These are phyloP conservation scores for Rhodotorula kratochvilovae DNA, from an alignment of 768 basidiomycete species.

Conservation along the genomic window DNA sequence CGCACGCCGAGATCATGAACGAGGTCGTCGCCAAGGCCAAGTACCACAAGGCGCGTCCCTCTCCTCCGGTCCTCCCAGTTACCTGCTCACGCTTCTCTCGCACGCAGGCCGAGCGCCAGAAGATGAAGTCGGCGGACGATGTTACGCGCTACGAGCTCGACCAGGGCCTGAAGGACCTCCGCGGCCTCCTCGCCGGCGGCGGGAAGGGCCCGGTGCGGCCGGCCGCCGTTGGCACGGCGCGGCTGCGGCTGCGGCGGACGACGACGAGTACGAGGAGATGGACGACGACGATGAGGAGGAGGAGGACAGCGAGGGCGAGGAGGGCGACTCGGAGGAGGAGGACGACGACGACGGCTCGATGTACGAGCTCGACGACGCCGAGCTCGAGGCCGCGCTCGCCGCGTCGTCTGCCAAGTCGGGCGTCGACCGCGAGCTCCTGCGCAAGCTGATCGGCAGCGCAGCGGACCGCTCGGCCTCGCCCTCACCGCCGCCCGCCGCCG, in stretches of 20 bases:
- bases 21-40: conserved; percentile 98
- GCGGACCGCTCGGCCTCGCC: conserved; percentile 21
- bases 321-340: conserved; percentile 3
- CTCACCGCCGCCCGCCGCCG: conserved; percentile 2
- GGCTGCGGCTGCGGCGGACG: conserved; percentile 43
- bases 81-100: not conserved
- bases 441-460: conserved; percentile 42
- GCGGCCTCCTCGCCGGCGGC: conserved; percentile 57
- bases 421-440: conserved; percentile 43
- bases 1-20: conserved; percentile 93
- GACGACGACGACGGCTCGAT: conserved; percentile 14
- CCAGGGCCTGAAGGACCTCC: conserved; percentile 74
- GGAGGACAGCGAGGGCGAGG: not conserved
- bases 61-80: not conserved
- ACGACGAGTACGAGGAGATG: conserved; percentile 45
- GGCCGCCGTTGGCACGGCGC: not conserved
- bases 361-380: conserved; percentile 38
- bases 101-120: conserved; percentile 72
- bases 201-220: conserved; percentile 10
- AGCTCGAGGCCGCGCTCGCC: conserved; percentile 33
- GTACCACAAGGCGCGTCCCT: conserved; percentile 69
- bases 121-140: conserved; percentile 78
- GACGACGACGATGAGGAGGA: conserved; percentile 20
- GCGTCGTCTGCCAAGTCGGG: conserved; percentile 38
- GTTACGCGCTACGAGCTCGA: conserved; percentile 83